Evolutionary conservation across 768 basidiomycete species (phyloP).

Genomic region (Boletellus sp.): DNA sequence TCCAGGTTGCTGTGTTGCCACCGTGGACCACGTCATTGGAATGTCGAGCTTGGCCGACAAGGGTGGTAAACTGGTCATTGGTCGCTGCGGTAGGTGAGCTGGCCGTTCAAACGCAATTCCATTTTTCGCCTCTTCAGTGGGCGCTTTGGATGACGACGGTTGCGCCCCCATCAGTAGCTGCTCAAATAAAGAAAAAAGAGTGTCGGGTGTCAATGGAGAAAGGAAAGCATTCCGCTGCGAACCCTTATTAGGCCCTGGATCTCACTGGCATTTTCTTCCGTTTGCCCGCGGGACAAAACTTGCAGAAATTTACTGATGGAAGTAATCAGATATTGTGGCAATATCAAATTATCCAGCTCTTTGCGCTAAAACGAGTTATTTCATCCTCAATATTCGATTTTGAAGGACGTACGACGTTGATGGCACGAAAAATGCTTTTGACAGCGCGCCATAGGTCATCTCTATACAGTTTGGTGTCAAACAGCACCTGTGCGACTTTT

Average conservation of each 20-base stretch:
- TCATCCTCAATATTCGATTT: slow-evolving; percentile 9
- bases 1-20: slow-evolving; percentile 4
- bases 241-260: slow-evolving; percentile 51
- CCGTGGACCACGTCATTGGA: slow-evolving; percentile 11
- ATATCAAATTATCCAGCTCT: slow-evolving; percentile 38
- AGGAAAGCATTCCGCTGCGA: slow-evolving; percentile 46
- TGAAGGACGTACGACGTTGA: slow-evolving; percentile 25
- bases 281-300: slow-evolving; percentile 21
- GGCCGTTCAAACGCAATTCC: slow-evolving; percentile 19
- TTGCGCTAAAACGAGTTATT: slow-evolving; percentile 40
- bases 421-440: slow-evolving; percentile 17
- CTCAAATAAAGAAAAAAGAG: slow-evolving; percentile 40
- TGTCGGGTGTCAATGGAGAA: slow-evolving; percentile 38
- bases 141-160: slow-evolving; percentile 16
- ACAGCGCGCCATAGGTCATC: slow-evolving; percentile 24
- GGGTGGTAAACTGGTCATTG: slow-evolving; percentile 9
- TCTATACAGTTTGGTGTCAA: slow-evolving; percentile 25
- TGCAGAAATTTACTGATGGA: slow-evolving; percentile 32
- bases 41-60: slow-evolving; percentile 13
- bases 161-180: slow-evolving; percentile 37
- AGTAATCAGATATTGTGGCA: slow-evolving; percentile 39
- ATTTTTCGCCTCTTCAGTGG: slow-evolving; percentile 13
- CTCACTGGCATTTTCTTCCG: slow-evolving; percentile 26
- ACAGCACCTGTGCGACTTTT: slow-evolving; percentile 11
- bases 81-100: slow-evolving; percentile 27